Conservation (phyloP, 257 asterid species). For the Mitragyna speciosa region DNA sequence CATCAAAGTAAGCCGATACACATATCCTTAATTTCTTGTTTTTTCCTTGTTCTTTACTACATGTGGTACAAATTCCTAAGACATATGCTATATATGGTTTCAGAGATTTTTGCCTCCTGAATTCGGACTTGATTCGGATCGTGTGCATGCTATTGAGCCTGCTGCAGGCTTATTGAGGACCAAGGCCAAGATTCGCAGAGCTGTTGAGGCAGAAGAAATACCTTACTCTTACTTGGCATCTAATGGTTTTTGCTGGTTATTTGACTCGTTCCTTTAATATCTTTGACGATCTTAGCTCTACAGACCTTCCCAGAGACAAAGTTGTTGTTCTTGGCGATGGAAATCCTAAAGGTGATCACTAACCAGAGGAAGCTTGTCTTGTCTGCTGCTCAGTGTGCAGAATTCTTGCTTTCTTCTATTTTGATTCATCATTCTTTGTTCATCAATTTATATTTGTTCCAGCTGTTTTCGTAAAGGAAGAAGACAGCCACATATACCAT, state of each 20-base stretch:
- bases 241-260: slow-evolving; percentile 20
- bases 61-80: too few relatives aligned
- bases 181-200: slow-evolving; percentile 20
- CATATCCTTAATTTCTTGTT: too few relatives aligned
- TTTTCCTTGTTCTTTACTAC: too few relatives aligned
- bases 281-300: slow-evolving; percentile 6
- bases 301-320: slow-evolving; percentile 27
- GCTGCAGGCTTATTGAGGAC: neutral
- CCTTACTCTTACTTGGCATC: slow-evolving; percentile 22
- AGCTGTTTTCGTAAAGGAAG: slow-evolving; percentile 21
- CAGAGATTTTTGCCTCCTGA: slow-evolving; percentile 35
- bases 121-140: slow-evolving; percentile 25
- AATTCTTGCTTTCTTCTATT: too few relatives aligned
- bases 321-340: slow-evolving; percentile 32
- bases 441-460: too few relatives aligned
- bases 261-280: neutral
- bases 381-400: too few relatives aligned
- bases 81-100: neutral
- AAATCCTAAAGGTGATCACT: slow-evolving; percentile 18
- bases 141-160: slow-evolving; percentile 15
- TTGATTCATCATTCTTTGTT: too few relatives aligned
- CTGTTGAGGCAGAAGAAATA: slow-evolving; percentile 24
- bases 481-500: slow-evolving; percentile 31
- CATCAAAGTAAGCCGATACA: too few relatives aligned
- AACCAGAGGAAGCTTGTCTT: too few relatives aligned